These are phyloP conservation scores for Byssoonygena ceratinophila DNA, from an alignment of 2,329 filamentous ascomycete genomes.

Conservation along the genomic window DNA sequence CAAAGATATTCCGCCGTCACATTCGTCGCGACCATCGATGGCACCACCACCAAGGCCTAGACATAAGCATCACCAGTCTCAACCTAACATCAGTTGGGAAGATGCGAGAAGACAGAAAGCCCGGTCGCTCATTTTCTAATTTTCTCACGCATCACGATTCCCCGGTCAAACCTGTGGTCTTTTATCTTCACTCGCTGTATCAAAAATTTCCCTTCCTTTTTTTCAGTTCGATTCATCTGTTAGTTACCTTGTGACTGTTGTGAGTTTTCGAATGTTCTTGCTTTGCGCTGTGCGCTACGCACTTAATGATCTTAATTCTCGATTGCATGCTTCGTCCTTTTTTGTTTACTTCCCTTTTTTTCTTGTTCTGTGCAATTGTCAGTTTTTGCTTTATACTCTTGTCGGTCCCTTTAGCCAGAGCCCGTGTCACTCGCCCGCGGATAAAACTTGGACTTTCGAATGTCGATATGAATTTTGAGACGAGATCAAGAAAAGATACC, in stretches of 20 bases:
- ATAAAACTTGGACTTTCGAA: background rate
- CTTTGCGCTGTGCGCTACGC: slow-evolving; percentile 11
- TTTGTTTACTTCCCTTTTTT: slow-evolving; percentile 12
- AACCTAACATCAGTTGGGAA: slow-evolving; percentile 27
- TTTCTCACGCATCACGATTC: background rate
- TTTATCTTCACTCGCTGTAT: slow-evolving; percentile 16
- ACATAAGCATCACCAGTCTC: slow-evolving; percentile 34
- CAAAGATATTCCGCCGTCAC: slow-evolving; percentile 21
- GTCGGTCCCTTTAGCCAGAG: background rate
- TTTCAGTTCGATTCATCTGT: too few species aligned
- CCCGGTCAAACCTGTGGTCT: slow-evolving; percentile 8
- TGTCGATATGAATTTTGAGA: slow-evolving; percentile 2
- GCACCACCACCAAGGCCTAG: slow-evolving; percentile 24
- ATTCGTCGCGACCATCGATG: slow-evolving; percentile 24
- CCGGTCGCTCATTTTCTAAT: slow-evolving; percentile 34
- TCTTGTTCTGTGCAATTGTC: background rate
- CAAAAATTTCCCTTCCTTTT: slow-evolving; percentile 10
- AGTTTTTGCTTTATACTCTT: background rate
- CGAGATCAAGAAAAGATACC: slow-evolving; percentile 4
- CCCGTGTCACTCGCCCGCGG: background rate
- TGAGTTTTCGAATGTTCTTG: slow-evolving; percentile 6
- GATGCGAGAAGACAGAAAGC: slow-evolving; percentile 33
- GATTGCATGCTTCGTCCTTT: slow-evolving; percentile 10
- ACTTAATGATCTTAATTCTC: background rate
- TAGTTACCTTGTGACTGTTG: slow-evolving; percentile 14